Base-by-base conservation (phyloP, 306 rosid species). In the Quercus dentata region DNA sequence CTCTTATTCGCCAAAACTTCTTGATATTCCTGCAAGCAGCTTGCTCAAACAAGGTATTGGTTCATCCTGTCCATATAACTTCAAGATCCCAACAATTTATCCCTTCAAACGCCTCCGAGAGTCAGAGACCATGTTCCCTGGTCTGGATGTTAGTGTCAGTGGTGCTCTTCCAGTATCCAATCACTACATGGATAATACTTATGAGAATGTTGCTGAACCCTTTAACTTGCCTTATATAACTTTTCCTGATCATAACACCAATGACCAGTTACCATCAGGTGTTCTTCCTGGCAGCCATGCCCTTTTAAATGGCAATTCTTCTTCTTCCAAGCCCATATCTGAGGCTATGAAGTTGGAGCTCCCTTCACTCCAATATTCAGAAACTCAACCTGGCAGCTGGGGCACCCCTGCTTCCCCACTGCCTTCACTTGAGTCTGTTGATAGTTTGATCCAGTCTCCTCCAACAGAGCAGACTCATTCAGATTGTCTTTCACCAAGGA, bases 311-410 rank as follows among this genome's bases (percentile, higher is more conserved):
- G 98, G 90, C 87, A 93, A 88, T 72, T 81, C 88, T 83, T 87
- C 96, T 62, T 89, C 92, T 89, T 92, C 94, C 79, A 74, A 23
- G 84, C 87, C 92, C 88, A 4, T 80, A 74, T 57, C 67, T 30
- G 88, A 84, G 91, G 65, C 85, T 62, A 87, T 77, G 94, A 90
- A 87, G 91, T 81, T 68, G 86, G 98, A 92, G 96, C 96, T 90
- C 98, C 98, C 98, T 94, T 94, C 98, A 92, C 88, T 90, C 98
- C 98, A 92, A 94, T 89, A 84, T 92, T 61, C 82, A 30, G 87
- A 85, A 81, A 75, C 97, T 86, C 96, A 90, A 81, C 78, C 82
- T 69, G 80, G 86, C 81, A 78, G 82, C 78, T 91, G 91, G 97
- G 89, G 79, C 79, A 74, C 25, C 15, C 71, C 76, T 54, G 1